These are phyloP conservation scores for Penicillium sp. DNA, from an alignment of 2,329 filamentous ascomycete genomes.

Conservation along the genomic window DNA sequence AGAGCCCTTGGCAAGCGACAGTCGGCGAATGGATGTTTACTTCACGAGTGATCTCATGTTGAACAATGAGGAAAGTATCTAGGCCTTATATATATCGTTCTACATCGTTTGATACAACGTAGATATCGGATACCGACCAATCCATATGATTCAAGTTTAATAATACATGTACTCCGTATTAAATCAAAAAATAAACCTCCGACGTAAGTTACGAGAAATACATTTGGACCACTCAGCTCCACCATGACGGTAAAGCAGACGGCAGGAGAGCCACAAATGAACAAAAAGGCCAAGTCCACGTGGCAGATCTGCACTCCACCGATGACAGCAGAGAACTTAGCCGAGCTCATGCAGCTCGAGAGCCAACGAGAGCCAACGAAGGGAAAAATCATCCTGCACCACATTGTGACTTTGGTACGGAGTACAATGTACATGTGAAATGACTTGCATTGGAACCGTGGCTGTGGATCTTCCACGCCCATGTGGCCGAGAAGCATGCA, in stretches of 20 bases:
- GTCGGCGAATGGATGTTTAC: too few relatives aligned
- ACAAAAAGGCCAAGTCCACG: conserved; percentile 8
- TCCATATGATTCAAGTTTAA: background rate
- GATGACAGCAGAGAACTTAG: background rate
- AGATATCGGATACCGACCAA: background rate
- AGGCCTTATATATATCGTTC: too few relatives aligned
- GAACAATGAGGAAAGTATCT: too few relatives aligned
- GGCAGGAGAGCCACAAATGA: conserved; percentile 6
- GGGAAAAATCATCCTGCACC: background rate
- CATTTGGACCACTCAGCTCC: background rate
- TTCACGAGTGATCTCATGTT: too few relatives aligned
- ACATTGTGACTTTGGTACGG: background rate
- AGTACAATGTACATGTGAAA: background rate
- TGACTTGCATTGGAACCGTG: background rate
- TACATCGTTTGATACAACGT: background rate
- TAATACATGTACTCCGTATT: too few relatives aligned
- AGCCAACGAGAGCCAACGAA: background rate
- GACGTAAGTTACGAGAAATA: background rate
- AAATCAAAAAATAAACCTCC: background rate
- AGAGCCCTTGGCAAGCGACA: too few relatives aligned
- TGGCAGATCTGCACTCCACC: conserved; percentile 9
- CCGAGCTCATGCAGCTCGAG: background rate
- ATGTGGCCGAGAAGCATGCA: background rate
- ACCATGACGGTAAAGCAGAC: conserved; percentile 8
- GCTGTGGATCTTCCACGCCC: background rate